These are phyloP conservation scores for Xylaria sp. DNA, from an alignment of 2,329 filamentous ascomycete genomes.

Conservation along the genomic window DNA sequence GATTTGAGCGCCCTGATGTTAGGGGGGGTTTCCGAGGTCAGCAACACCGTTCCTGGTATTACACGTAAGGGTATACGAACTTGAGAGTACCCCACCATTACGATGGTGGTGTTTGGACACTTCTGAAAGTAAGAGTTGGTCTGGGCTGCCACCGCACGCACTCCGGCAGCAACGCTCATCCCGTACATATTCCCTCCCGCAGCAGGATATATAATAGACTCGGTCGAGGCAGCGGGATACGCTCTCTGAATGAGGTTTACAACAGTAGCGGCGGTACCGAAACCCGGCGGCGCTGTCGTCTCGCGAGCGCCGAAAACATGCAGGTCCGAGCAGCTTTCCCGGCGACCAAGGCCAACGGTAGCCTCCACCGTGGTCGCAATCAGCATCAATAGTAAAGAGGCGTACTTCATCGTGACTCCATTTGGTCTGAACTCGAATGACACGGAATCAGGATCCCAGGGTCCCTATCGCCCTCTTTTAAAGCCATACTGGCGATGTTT, in stretches of 20 bases:
- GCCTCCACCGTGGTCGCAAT: conserved; percentile 10
- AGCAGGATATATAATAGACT: conserved; percentile 64
- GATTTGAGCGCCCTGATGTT: conserved; percentile 67
- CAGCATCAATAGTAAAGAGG: conserved; percentile 7
- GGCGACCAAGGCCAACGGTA: conserved; percentile 10
- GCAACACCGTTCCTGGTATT: not conserved
- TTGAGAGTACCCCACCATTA: conserved; percentile 72
- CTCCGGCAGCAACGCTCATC: conserved; percentile 63
- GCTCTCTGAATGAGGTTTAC: conserved; percentile 56
- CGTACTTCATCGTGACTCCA: conserved; percentile 19
- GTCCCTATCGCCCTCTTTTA: not conserved
- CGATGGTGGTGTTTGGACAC: conserved; percentile 65
- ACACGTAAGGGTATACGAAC: conserved; percentile 48
- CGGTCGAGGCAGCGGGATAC: conserved; percentile 53
- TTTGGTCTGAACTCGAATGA: not conserved
- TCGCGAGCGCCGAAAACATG: conserved; percentile 63
- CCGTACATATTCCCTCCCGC: conserved; percentile 65
- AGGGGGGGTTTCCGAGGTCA: not conserved
- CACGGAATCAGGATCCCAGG: not conserved
- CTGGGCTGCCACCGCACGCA: conserved; percentile 60
- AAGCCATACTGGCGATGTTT: not conserved
- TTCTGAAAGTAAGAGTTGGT: conserved; percentile 61
- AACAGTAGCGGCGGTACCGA: conserved; percentile 57
- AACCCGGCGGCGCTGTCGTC: conserved; percentile 59
- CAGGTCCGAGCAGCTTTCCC: conserved; percentile 54